A percentile compares a stretch with the other conserved stretches of the same genome.
Evolutionary conservation across 2,329 filamentous ascomycete genomes (phyloP).

Genomic region (Fusarium hainanense): DNA sequence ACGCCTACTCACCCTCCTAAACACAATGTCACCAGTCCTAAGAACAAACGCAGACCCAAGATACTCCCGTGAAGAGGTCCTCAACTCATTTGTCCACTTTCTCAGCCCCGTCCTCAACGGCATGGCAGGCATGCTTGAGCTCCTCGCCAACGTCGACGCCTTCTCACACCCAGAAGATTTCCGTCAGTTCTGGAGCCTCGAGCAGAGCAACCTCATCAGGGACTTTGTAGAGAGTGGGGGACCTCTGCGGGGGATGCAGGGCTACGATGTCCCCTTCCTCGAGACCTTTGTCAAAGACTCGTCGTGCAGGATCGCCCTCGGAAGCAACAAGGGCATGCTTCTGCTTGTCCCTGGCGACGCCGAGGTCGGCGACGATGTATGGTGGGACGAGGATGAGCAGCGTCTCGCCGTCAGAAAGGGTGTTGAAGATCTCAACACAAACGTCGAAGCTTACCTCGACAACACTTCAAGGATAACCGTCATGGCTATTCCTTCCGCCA

Average conservation of each 20-base stretch:
- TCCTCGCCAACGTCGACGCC: slow-evolving; percentile 49
- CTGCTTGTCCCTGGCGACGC: slow-evolving; percentile 45
- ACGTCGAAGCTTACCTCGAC: slow-evolving; percentile 38
- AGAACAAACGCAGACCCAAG: slow-evolving; percentile 15
- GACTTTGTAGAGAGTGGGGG: slow-evolving; percentile 48
- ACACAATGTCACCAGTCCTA: slow-evolving; percentile 47
- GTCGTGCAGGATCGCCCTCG: slow-evolving; percentile 44
- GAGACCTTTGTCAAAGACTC: slow-evolving; percentile 43
- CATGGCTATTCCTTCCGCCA: slow-evolving; percentile 43
- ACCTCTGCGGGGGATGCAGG: slow-evolving; percentile 39
- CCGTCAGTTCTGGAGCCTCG: slow-evolving; percentile 51
- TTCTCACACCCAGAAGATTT: slow-evolving; percentile 50
- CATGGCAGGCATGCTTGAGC: slow-evolving; percentile 49
- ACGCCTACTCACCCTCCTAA: slow-evolving; percentile 51
- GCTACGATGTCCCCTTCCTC: slow-evolving; percentile 45
- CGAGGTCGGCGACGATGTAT: slow-evolving; percentile 46
- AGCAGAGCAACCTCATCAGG: slow-evolving; percentile 49
- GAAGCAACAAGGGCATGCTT: slow-evolving; percentile 43
- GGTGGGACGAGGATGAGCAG: slow-evolving; percentile 38
- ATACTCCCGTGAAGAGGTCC: slow-evolving; percentile 45
- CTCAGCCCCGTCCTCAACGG: slow-evolving; percentile 51
- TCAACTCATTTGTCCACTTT: slow-evolving; percentile 49
- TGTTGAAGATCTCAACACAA: slow-evolving; percentile 28
- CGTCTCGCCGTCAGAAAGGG: slow-evolving; percentile 38
- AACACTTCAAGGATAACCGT: slow-evolving; percentile 38